Percentiles rank a stretch among this genome's conserved stretches.
Conservation (phyloP, 1,284 basidiomycete species). For the Naganishia sp. region DNA sequence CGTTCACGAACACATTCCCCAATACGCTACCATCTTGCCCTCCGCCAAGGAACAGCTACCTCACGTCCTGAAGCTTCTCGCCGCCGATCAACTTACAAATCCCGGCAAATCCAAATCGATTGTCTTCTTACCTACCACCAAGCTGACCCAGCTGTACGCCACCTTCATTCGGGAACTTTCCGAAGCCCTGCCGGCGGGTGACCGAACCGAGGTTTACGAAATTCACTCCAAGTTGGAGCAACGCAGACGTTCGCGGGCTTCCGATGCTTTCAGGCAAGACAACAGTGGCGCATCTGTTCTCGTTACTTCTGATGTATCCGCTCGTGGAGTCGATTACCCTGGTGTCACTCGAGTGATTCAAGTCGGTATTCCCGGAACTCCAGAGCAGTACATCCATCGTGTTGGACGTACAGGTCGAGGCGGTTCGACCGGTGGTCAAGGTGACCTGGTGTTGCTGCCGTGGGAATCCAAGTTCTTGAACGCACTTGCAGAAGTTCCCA, state of each 20-base stretch:
- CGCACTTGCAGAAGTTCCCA: conserved; percentile 68
- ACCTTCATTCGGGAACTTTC: conserved; percentile 63
- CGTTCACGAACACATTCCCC: conserved; percentile 76
- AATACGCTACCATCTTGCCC: conserved; percentile 76
- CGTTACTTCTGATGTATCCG: conserved; percentile 86
- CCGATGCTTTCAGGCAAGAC: conserved; percentile 68
- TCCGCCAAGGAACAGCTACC: conserved; percentile 70
- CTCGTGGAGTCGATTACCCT: conserved; percentile 87
- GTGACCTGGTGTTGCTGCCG: conserved; percentile 81
- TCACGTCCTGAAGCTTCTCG: conserved; percentile 76
- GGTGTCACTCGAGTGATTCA: conserved; percentile 92
- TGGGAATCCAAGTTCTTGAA: conserved; percentile 77
- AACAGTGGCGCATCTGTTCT: conserved; percentile 66
- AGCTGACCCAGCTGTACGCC: conserved; percentile 75
- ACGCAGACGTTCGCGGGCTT: conserved; percentile 64
- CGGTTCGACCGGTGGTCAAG: conserved; percentile 66
- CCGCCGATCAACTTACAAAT: conserved; percentile 83
- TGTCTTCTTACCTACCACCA: conserved; percentile 87
- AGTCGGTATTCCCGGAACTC: conserved; percentile 71
- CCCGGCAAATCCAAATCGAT: conserved; percentile 74
- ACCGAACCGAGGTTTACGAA: conserved; percentile 67
- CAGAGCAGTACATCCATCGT: conserved; percentile 86
- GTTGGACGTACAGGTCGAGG: conserved; percentile 89
- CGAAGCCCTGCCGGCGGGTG: conserved; percentile 58
- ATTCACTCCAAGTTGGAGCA: conserved; percentile 83